phyloP scores from a whole-genome alignment of 352 stramenopile genomes.

The Peronospora destructor region DNA sequence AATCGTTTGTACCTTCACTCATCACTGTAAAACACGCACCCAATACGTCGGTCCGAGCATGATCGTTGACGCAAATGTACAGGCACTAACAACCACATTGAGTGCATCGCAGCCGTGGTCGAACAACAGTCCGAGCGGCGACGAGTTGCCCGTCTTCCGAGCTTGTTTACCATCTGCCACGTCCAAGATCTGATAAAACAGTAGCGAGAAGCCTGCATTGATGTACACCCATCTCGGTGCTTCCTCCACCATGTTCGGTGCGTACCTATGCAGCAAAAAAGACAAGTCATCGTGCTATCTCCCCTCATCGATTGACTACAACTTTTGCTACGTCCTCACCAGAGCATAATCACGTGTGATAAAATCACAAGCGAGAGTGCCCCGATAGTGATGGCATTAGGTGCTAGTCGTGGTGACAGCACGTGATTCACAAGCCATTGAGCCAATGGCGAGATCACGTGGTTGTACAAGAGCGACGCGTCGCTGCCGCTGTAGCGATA shows the following conservation, averaged over 20 bases:
- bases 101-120: slow-evolving; percentile 83
- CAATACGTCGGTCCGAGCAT: slow-evolving; percentile 77
- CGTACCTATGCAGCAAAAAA: slow-evolving; percentile 31
- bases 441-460: slow-evolving; percentile 67
- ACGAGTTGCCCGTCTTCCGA: slow-evolving; percentile 82
- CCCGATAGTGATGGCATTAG: slow-evolving; percentile 81
- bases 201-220: slow-evolving; percentile 49
- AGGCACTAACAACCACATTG: slow-evolving; percentile 78
- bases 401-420: slow-evolving; percentile 59
- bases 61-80: slow-evolving; percentile 80
- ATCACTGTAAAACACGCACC: slow-evolving; percentile 48
- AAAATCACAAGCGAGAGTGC: slow-evolving; percentile 62
- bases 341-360: slow-evolving; percentile 73
- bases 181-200: slow-evolving; percentile 81
- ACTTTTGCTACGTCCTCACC: slow-evolving; percentile 17
- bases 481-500: slow-evolving; percentile 87
- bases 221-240: slow-evolving; percentile 71
- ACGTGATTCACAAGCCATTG: slow-evolving; percentile 73
- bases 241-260: slow-evolving; percentile 80
- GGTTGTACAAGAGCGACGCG: slow-evolving; percentile 75
- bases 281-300: slow-evolving; percentile 13
- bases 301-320: too few relatives aligned
- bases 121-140: slow-evolving; percentile 75
- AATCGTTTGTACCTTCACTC: not conserved
- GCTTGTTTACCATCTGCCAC: slow-evolving; percentile 84